Base-by-base conservation (phyloP, 1,139 yeast species). In the Arxiozyma slooffiae region DNA sequence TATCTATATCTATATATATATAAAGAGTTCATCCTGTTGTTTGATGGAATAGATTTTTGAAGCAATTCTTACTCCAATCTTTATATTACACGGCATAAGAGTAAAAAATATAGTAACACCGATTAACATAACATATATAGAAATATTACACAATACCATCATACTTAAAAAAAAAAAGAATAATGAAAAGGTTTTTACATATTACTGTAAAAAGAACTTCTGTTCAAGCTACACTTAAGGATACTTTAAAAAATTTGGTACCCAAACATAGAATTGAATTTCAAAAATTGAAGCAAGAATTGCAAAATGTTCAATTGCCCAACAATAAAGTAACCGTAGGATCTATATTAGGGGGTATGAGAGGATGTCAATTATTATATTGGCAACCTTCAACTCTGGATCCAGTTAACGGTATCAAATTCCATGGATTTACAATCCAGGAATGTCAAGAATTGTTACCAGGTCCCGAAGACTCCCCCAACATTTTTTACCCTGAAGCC, bases 401-500 rank as follows among this genome's bases (percentile, higher is more conserved):
- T 55, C 73, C 82, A 17, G 64, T 73, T 46, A 71, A 71, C 48
- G 82, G 82, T 14, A 78, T 78, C 56, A 71, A 75, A 41, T 78
- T 78, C 67, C 81, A 76, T 57, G 81, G 81, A 36, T 64, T 65
- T 53, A 74, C 81, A 34, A 78, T 78, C 57, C 66, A 71, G 53
- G 78, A 78, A 48, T 76, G 80, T 60, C 81, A 76, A 62, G 54
- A 62, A 30, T 51, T 65, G 14, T 53, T 70, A 41, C 81, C 81
- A 44, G 73, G 71, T 55, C 70, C 72, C 26, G 60, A 60, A 24
- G 58, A 55, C 17, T 39, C 24, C 23, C 16, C 36, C 22, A 37
- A 38, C 24, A 79, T 76, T 64, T 78, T 81, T 57, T 74, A 82
- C 63, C 96, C 97, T 62, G 97, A 89, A 75, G 90, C 95, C 62